Conservation (phyloP, 1,284 basidiomycete species). For the Exobasidium rhododendri region DNA sequence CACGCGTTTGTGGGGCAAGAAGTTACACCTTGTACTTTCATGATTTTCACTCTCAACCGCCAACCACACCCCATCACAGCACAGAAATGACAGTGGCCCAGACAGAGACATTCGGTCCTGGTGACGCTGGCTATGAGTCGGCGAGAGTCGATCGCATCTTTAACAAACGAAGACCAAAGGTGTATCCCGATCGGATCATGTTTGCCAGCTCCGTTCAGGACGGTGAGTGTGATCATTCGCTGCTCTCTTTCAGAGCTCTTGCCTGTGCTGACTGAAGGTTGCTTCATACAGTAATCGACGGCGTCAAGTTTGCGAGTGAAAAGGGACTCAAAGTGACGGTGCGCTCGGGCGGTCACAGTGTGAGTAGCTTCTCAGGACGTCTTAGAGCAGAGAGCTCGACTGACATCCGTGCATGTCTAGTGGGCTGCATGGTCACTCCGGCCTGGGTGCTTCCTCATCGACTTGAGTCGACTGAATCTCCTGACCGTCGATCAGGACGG, state of each 20-base stretch:
- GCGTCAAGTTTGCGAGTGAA: background rate
- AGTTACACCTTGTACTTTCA: too few relatives aligned
- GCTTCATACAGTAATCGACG: background rate
- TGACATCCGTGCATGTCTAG: background rate
- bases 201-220: background rate
- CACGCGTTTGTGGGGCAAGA: too few relatives aligned
- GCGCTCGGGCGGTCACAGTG: slow-evolving; percentile 3
- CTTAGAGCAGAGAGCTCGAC: background rate
- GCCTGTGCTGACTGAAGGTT: too few relatives aligned
- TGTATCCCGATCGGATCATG: background rate
- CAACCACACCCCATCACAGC: too few relatives aligned
- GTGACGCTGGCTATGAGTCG: background rate
- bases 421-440: slow-evolving; percentile 10
- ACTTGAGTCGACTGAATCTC: background rate
- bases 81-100: too few relatives aligned
- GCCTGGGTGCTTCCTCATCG: background rate
- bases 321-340: background rate
- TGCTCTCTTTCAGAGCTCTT: too few relatives aligned
- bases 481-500: background rate
- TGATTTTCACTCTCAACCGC: too few relatives aligned
- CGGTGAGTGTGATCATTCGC: too few relatives aligned
- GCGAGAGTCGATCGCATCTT: slow-evolving; percentile 1
- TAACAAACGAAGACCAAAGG: background rate
- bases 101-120: background rate
- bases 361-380: background rate